Conservation (phyloP, 2,329 filamentous ascomycete genomes). For the Calonectria crousiana region DNA sequence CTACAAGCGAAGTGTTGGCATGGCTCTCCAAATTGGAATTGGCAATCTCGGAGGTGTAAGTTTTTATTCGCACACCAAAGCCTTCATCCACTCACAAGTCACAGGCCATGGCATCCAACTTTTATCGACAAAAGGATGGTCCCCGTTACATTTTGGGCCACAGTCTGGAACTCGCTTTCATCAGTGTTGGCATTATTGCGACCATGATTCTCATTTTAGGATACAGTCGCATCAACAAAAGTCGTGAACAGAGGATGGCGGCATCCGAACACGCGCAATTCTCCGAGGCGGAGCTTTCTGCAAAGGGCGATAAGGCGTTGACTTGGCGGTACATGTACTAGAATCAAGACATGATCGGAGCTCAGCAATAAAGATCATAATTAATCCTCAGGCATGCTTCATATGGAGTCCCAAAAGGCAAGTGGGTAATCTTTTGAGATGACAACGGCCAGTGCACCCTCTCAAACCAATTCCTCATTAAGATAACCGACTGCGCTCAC, state of each 20-base stretch:
- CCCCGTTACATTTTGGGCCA: slow-evolving; percentile 19
- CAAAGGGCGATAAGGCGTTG: not conserved
- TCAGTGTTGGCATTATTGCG: slow-evolving; percentile 56
- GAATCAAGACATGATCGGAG: not conserved
- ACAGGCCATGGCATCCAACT: slow-evolving; percentile 23
- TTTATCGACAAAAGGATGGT: slow-evolving; percentile 17
- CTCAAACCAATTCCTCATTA: not conserved
- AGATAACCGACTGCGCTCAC: not conserved
- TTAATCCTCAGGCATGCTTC: not conserved
- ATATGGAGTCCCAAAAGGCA: not conserved
- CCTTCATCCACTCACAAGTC: not conserved
- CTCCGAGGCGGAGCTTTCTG: not conserved
- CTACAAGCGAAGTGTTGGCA: slow-evolving; percentile 74
- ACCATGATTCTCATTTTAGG: slow-evolving; percentile 57
- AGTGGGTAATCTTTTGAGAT: not conserved
- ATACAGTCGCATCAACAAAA: slow-evolving; percentile 71
- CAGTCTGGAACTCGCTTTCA: slow-evolving; percentile 16
- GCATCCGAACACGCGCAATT: slow-evolving; percentile 49
- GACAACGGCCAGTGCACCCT: not conserved
- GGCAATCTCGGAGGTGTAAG: slow-evolving; percentile 21
- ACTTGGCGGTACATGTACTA: not conserved
- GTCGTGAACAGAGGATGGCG: slow-evolving; percentile 60
- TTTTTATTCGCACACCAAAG: not conserved
- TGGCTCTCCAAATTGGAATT: slow-evolving; percentile 69
- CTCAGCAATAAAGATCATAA: not conserved